phyloP scores from a whole-genome alignment of 2,329 filamentous ascomycete species.

The Sporothrix brunneoviolacea region DNA sequence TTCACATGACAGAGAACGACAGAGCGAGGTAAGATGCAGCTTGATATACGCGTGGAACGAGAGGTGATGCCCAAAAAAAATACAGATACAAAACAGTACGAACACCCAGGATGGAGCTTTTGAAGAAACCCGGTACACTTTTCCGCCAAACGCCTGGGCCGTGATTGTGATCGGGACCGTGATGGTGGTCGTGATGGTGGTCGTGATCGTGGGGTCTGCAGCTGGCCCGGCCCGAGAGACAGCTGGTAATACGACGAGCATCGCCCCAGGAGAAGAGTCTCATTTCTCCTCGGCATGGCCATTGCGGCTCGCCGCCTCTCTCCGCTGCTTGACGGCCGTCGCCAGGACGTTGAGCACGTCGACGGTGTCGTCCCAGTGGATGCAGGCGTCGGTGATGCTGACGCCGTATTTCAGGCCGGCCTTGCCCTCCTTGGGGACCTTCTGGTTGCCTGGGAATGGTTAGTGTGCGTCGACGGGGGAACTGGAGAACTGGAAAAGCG shows the following conservation, averaged over 20 bases:
- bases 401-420: slow-evolving; percentile 84
- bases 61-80: too few species aligned
- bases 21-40: too few species aligned
- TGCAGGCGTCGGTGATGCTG: slow-evolving; percentile 96
- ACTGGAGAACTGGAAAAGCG: slow-evolving; percentile 15
- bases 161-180: too few species aligned
- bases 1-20: too few species aligned
- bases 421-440: slow-evolving; percentile 82
- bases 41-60: too few species aligned
- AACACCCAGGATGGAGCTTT: too few species aligned
- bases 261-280: too few species aligned
- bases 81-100: too few species aligned
- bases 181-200: too few species aligned
- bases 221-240: too few species aligned
- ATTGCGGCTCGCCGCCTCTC: slow-evolving; percentile 37
- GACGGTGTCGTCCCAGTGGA: slow-evolving; percentile 87
- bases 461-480: background rate
- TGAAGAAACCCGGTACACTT: background rate
- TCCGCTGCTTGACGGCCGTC: slow-evolving; percentile 68
- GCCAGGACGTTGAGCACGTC: slow-evolving; percentile 70
- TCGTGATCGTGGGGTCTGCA: too few species aligned
- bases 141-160: slow-evolving; percentile 8
- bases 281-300: slow-evolving; percentile 18
- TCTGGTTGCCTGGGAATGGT: slow-evolving; percentile 63
- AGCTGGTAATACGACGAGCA: too few species aligned